Evolutionary conservation across 371 early-diverging fungal genomes (phyloP).

Genomic region (Smittium culicis): DNA sequence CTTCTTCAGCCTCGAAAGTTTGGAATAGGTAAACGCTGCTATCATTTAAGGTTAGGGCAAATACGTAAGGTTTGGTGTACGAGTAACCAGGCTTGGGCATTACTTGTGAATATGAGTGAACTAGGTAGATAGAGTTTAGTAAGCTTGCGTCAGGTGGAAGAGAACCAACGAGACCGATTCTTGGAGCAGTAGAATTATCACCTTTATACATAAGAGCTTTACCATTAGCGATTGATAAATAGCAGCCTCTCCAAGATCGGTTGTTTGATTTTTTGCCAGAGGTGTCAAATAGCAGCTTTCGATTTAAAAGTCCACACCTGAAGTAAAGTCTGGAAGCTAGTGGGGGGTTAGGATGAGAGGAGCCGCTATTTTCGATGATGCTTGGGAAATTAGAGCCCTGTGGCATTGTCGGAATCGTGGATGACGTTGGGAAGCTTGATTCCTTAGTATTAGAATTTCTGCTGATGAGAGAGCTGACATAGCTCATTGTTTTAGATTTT

Average conservation of each 20-base stretch:
- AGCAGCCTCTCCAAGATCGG: conserved; percentile 75
- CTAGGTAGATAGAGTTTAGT: conserved; percentile 46
- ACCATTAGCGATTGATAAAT: conserved; percentile 54
- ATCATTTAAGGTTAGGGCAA: conserved; percentile 62
- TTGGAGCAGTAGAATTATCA: conserved; percentile 29
- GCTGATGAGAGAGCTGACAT: background rate
- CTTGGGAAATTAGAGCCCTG: background rate
- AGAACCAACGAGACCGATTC: conserved; percentile 7
- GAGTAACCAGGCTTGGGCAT: conserved; percentile 75
- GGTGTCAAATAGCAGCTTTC: conserved; percentile 68
- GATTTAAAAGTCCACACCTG: conserved; percentile 49
- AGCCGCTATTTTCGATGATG: background rate
- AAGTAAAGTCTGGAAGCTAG: conserved; percentile 2
- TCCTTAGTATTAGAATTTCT: background rate
- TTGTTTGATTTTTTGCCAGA: conserved; percentile 63
- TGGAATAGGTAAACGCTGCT: conserved; percentile 77
- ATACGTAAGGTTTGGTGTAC: conserved; percentile 55
- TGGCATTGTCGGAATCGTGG: background rate
- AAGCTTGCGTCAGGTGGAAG: conserved; percentile 34
- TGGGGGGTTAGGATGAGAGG: background rate
- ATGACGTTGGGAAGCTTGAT: background rate
- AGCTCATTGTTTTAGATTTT: background rate
- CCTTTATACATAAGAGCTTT: conserved; percentile 63
- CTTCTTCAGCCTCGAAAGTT: conserved; percentile 42
- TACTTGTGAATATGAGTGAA: conserved; percentile 60